Evolutionary conservation across 2,329 filamentous ascomycete genomes (phyloP).

Genomic region (Aspergillus sp.): DNA sequence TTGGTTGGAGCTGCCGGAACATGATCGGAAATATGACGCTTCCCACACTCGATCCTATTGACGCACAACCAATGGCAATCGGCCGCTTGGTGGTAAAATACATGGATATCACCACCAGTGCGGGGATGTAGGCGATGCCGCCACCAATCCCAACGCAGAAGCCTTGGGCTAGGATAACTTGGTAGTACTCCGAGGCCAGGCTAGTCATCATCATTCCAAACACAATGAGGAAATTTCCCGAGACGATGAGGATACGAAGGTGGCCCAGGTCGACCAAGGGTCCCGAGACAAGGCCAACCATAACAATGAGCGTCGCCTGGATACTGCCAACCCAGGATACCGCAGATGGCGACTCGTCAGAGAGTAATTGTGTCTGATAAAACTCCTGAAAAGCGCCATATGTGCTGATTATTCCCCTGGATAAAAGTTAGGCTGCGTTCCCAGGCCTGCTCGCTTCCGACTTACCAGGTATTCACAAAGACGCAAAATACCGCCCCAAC

Average conservation of each 20-base stretch:
- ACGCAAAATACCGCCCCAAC: conserved; percentile 33
- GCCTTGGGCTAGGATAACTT: conserved; percentile 46
- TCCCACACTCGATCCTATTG: conserved; percentile 58
- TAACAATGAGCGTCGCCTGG: conserved; percentile 49
- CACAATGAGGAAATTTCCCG: conserved; percentile 42
- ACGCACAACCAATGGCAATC: conserved; percentile 57
- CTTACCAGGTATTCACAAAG: conserved; percentile 36
- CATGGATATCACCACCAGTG: conserved; percentile 31
- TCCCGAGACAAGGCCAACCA: conserved; percentile 48
- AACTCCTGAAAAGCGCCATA: conserved; percentile 53
- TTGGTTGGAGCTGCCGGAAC: conserved; percentile 53
- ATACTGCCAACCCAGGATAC: conserved; percentile 52
- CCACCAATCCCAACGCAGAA: conserved; percentile 34
- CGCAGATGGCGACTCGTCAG: conserved; percentile 36
- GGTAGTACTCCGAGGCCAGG: conserved; percentile 32
- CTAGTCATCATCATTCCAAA: conserved; percentile 38
- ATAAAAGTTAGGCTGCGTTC: not conserved
- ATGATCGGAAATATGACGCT: conserved; percentile 61
- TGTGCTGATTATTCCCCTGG: conserved; percentile 44
- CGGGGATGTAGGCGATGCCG: conserved; percentile 33
- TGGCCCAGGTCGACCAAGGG: conserved; percentile 51
- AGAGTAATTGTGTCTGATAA: conserved; percentile 43
- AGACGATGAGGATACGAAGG: conserved; percentile 40
- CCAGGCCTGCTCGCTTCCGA: not conserved
- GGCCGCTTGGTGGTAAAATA: conserved; percentile 48